Conservation (phyloP, 2,329 filamentous ascomycete species). For the Paecilomyces formosus region DNA sequence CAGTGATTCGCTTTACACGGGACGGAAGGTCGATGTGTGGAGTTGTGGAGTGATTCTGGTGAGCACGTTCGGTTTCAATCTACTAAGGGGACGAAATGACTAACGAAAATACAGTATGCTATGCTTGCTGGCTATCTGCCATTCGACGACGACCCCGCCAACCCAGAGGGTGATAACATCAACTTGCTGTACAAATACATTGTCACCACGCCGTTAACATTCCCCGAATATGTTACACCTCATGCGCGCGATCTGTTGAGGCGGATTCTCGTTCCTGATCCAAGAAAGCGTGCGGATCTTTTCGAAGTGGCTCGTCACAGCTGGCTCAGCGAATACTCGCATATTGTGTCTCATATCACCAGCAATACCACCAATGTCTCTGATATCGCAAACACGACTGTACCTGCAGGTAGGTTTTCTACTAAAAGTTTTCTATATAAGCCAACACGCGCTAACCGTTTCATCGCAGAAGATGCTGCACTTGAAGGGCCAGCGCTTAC, state of each 20-base stretch:
- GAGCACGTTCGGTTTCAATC: constrained; percentile 29
- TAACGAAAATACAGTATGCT: constrained; percentile 62
- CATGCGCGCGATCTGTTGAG: constrained; percentile 89
- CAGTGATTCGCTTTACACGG: constrained; percentile 94
- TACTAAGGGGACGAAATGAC: not conserved
- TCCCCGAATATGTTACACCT: constrained; percentile 97
- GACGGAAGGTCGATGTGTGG: constrained; percentile 97
- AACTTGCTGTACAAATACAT: constrained; percentile 99
- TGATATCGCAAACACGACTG: constrained; percentile 75
- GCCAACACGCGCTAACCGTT: not conserved
- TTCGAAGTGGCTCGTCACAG: constrained; percentile 97
- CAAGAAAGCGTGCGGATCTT: constrained; percentile 85
- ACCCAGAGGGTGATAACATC: constrained; percentile 98
- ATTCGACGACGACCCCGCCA: constrained; percentile 96
- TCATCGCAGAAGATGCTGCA: constrained; percentile 36
- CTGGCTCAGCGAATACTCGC: constrained; percentile 96
- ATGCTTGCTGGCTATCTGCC: constrained; percentile 97
- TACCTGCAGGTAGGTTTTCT: constrained; percentile 47
- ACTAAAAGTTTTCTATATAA: constrained; percentile 1
- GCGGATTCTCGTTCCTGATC: constrained; percentile 90
- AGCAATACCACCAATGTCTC: constrained; percentile 83
- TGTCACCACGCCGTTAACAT: constrained; percentile 90
- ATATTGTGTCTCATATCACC: constrained; percentile 93
- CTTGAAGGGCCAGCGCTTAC: constrained; percentile 58
- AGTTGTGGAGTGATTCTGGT: constrained; percentile 98